phyloP scores from a whole-genome alignment of 2,329 filamentous ascomycete species.

The Chaetomium globosum region DNA sequence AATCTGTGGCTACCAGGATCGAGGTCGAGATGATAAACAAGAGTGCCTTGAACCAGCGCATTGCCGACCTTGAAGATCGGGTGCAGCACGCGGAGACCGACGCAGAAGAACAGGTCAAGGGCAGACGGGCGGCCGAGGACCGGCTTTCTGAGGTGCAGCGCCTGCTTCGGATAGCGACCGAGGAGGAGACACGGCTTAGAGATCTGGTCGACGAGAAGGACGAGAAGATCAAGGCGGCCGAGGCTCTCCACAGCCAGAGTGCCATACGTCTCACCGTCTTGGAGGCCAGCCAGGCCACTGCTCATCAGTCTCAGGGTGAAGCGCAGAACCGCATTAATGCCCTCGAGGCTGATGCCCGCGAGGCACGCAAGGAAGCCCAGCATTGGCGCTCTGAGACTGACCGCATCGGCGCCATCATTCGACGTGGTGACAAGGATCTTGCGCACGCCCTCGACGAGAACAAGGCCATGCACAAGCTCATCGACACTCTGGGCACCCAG shows the following conservation, averaged over 20 bases:
- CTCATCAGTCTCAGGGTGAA: constrained; percentile 58
- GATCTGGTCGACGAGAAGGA: constrained; percentile 70
- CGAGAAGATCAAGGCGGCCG: constrained; percentile 63
- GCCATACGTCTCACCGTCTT: constrained; percentile 67
- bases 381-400: constrained; percentile 66
- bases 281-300: constrained; percentile 65
- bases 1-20: constrained; percentile 60
- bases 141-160: constrained; percentile 72
- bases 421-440: constrained; percentile 54
- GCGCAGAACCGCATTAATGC: constrained; percentile 58
- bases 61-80: constrained; percentile 70
- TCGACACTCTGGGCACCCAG: constrained; percentile 74
- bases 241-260: constrained; percentile 58
- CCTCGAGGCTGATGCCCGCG: constrained; percentile 58
- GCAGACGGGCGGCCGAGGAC: constrained; percentile 70
- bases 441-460: constrained; percentile 59
- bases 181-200: constrained; percentile 70
- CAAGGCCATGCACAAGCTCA: constrained; percentile 72
- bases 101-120: constrained; percentile 64
- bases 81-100: constrained; percentile 65
- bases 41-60: constrained; percentile 61
- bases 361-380: constrained; percentile 59
- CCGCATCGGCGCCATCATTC: constrained; percentile 55
- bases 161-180: constrained; percentile 68
- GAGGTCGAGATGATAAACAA: constrained; percentile 65